Conservation (phyloP, 1,139 yeast species). For the Diutina pseudorugosa region DNA sequence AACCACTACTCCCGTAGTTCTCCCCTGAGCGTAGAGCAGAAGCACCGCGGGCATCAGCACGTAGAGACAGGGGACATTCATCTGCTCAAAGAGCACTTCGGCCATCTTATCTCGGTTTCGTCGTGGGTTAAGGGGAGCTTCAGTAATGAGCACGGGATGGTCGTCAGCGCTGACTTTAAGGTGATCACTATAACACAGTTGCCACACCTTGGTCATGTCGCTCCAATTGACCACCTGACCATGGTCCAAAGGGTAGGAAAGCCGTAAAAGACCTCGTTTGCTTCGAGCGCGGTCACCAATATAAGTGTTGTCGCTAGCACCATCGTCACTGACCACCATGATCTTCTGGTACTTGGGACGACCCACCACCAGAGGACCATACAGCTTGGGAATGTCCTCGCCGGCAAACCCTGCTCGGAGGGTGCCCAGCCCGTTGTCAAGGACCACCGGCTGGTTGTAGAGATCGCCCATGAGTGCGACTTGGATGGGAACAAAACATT, state of each 20-base stretch:
- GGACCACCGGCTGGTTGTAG: conserved; percentile 78
- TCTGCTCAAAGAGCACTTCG: conserved; percentile 71
- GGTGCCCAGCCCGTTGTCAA: conserved; percentile 89
- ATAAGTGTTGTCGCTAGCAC: conserved; percentile 16
- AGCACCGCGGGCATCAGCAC: conserved; percentile 75
- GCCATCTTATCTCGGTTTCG: conserved; percentile 61
- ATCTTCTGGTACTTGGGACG: conserved; percentile 72
- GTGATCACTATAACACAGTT: conserved; percentile 45
- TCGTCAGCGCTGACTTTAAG: conserved; percentile 40
- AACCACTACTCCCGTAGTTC: conserved; percentile 81
- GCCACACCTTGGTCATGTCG: conserved; percentile 75
- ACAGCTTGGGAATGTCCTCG: conserved; percentile 63
- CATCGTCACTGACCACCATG: conserved; percentile 48
- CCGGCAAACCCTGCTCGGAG: conserved; percentile 92
- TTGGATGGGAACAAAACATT: too few species aligned
- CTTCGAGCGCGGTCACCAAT: conserved; percentile 69
- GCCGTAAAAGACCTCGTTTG: conserved; percentile 58
- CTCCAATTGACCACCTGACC: conserved; percentile 82
- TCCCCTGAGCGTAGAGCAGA: conserved; percentile 76
- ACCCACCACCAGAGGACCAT: conserved; percentile 49
- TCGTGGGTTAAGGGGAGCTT: conserved; percentile 77
- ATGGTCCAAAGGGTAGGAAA: conserved; percentile 65
- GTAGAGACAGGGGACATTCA: conserved; percentile 81
- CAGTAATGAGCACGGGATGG: conserved; percentile 65
- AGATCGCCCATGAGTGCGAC: conserved; percentile 9